A percentile compares a stretch with the other conserved stretches of the same genome.
phyloP scores from a whole-genome alignment of 495 filamentous ascomycete species.

The Lophiotrema nucula region DNA sequence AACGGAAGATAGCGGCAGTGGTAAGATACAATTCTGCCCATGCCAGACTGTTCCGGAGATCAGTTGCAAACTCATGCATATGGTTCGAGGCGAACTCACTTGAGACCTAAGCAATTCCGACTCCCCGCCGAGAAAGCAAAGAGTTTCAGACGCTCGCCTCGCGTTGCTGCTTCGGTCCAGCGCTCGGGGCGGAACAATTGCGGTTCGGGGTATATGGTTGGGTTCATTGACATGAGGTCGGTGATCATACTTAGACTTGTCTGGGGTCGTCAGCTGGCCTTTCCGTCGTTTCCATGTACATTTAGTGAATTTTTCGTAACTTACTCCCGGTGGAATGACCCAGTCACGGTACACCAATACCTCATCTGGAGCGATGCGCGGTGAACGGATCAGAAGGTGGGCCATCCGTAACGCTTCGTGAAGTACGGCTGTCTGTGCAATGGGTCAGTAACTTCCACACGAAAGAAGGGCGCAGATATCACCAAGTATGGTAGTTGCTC shows the following conservation, averaged over 20 bases:
- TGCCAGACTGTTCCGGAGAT: background rate
- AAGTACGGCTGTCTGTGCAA: background rate
- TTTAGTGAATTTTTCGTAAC: too few species aligned
- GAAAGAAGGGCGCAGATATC: too few species aligned
- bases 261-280: too few species aligned
- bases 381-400: background rate
- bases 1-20: background rate
- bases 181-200: slow-evolving; percentile 15
- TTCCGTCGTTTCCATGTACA: too few species aligned
- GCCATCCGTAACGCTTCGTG: background rate
- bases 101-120: slow-evolving; percentile 45
- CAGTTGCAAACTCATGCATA: background rate
- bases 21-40: slow-evolving; percentile 2
- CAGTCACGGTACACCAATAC: background rate
- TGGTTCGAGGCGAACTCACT: background rate
- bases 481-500: background rate
- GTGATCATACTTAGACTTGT: too few species aligned
- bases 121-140: slow-evolving; percentile 48
- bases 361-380: background rate
- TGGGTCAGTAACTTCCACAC: background rate
- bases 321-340: background rate
- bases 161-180: slow-evolving; percentile 15
- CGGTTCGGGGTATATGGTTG: slow-evolving; percentile 15
- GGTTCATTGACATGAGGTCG: too few species aligned
- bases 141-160: slow-evolving; percentile 31